Evolutionary conservation across 2,329 filamentous ascomycete species (phyloP).

Genomic region (Alternaria alternata): DNA sequence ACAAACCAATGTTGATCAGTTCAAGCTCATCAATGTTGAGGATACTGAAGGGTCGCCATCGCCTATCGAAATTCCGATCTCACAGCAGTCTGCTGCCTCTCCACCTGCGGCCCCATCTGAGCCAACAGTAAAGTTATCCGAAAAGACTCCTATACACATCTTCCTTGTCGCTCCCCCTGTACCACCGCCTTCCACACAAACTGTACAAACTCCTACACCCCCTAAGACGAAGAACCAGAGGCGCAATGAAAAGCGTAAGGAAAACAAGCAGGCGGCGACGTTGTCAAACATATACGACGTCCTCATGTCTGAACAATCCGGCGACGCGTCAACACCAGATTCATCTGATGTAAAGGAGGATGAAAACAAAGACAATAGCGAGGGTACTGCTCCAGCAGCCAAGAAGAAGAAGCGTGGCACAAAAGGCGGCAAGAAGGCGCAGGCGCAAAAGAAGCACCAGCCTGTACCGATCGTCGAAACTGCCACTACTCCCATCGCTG

Average conservation of each 20-base stretch:
- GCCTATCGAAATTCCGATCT: background rate
- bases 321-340: background rate
- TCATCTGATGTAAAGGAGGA: background rate
- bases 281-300: background rate
- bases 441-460: background rate
- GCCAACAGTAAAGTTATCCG: background rate
- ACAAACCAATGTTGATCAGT: no score
- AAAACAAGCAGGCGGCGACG: background rate
- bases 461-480: background rate
- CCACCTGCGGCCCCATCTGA: background rate
- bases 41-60: background rate
- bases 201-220: background rate
- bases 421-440: constrained; percentile 5
- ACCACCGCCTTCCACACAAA: background rate
- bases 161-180: background rate
- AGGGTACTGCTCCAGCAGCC: background rate
- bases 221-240: background rate
- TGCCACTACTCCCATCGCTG: background rate
- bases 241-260: background rate
- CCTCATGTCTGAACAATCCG: background rate
- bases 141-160: background rate
- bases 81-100: background rate
- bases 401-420: constrained; percentile 3
- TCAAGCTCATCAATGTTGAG: background rate
- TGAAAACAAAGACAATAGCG: background rate